phyloP scores from a whole-genome alignment of 371 early-diverging fungal species.

The Mucor mucedo region DNA sequence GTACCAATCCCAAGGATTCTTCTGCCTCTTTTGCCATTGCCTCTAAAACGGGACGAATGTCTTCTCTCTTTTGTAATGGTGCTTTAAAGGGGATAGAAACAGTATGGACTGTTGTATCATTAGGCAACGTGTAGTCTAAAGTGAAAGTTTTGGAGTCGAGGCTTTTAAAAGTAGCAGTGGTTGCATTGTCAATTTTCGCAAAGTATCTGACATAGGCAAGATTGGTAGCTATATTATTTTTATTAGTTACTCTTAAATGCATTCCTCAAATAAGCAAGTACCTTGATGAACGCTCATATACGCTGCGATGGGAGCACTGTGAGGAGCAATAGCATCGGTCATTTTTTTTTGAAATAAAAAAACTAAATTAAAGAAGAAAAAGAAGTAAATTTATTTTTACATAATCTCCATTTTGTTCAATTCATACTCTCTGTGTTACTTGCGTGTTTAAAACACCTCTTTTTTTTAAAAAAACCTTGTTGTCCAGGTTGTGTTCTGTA shows the following conservation, averaged over 20 bases:
- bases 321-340: slow-evolving; percentile 50
- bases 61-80: slow-evolving; percentile 43
- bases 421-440: slow-evolving; percentile 1
- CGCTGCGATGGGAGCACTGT: slow-evolving; percentile 49
- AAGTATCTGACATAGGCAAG: slow-evolving; percentile 52
- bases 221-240: slow-evolving; percentile 37
- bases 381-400: not conserved
- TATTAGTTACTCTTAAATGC: not conserved
- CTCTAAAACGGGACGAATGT: slow-evolving; percentile 51
- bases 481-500: not conserved
- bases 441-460: not conserved
- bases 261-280: slow-evolving; percentile 3
- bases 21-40: slow-evolving; percentile 57
- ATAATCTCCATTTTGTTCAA: not conserved
- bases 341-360: slow-evolving; percentile 1
- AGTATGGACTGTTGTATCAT: slow-evolving; percentile 22
- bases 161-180: slow-evolving; percentile 45
- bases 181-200: slow-evolving; percentile 39
- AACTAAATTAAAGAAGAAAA: slow-evolving; percentile 1
- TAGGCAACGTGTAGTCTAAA: slow-evolving; percentile 28
- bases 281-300: slow-evolving; percentile 56
- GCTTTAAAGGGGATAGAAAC: slow-evolving; percentile 38
- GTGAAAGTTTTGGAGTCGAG: slow-evolving; percentile 39
- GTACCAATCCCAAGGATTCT: slow-evolving; percentile 44
- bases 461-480: not conserved